Percentiles rank a stretch among this genome's conserved stretches.
phyloP scores from a whole-genome alignment of 1,139 yeast genomes.

The Pichia kudriavzevii region DNA sequence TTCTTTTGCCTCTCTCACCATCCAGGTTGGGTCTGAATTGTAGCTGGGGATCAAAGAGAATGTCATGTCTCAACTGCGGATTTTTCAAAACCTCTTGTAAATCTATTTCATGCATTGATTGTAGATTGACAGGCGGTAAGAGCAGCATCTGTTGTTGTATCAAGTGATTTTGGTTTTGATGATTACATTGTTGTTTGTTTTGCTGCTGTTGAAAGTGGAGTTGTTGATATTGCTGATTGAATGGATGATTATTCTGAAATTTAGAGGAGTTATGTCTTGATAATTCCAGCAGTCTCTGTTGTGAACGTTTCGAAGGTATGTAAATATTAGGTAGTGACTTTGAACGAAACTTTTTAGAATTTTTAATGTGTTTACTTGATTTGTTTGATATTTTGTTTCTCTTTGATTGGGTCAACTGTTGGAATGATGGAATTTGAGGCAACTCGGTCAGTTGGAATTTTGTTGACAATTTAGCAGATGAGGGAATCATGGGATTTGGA shows the following conservation, averaged over 20 bases:
- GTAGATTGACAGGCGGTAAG: constrained; percentile 82
- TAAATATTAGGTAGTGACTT: constrained; percentile 34
- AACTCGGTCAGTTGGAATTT: too few species aligned
- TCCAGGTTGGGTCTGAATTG: constrained; percentile 90
- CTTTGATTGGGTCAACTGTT: too few species aligned
- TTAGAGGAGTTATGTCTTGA: not conserved
- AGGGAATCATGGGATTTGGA: too few species aligned
- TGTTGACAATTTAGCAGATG: too few species aligned
- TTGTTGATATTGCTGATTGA: constrained; percentile 3
- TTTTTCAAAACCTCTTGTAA: constrained; percentile 82
- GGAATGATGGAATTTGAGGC: too few species aligned
- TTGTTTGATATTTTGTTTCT: constrained; percentile 1
- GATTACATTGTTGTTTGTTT: constrained; percentile 10
- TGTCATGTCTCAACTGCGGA: constrained; percentile 90
- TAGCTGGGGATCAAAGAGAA: constrained; percentile 83
- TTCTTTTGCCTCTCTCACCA: constrained; percentile 81
- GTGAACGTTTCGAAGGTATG: constrained; percentile 25
- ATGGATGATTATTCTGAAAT: not conserved
- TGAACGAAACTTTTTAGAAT: constrained; percentile 27
- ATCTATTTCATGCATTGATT: constrained; percentile 79
- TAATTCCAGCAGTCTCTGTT: not conserved
- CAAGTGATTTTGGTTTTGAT: constrained; percentile 5
- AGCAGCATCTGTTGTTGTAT: constrained; percentile 19
- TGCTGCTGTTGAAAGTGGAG: not conserved
- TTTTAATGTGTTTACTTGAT: constrained; percentile 2